Conservation (phyloP, 2,329 filamentous ascomycete species). For the Escovopsis sp. region DNA sequence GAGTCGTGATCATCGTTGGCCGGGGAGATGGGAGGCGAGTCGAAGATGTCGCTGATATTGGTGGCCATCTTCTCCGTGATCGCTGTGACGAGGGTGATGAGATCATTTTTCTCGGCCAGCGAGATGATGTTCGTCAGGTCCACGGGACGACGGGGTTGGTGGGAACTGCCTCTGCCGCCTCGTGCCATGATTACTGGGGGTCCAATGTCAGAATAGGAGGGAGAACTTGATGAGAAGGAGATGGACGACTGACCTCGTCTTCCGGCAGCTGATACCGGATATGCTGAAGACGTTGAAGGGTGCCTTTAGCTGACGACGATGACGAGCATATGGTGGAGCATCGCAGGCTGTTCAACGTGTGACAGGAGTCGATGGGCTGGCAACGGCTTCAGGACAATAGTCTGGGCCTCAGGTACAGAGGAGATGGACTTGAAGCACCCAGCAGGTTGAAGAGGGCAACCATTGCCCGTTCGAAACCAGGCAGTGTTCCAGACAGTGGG, state of each 20-base stretch:
- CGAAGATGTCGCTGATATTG: slow-evolving; percentile 36
- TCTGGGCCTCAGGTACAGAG: no score
- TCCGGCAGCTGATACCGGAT: no score
- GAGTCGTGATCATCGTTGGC: slow-evolving; percentile 13
- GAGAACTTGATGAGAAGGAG: no score
- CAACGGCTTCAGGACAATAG: no score
- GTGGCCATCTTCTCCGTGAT: slow-evolving; percentile 41
- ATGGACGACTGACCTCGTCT: no score
- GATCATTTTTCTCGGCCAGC: slow-evolving; percentile 32
- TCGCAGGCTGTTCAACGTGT: no score
- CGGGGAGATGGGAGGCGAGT: slow-evolving; percentile 24
- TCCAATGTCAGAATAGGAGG: no score
- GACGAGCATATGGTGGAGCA: not conserved
- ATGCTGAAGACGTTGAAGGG: no score
- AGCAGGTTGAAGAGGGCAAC: not conserved
- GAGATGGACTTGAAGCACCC: not conserved
- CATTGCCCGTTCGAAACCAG: not conserved
- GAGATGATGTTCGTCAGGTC: slow-evolving; percentile 36
- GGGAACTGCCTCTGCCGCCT: slow-evolving; percentile 19
- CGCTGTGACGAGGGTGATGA: slow-evolving; percentile 33
- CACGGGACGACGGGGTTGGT: slow-evolving; percentile 26
- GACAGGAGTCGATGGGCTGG: no score
- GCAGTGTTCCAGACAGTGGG: no score
- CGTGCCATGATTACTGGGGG: slow-evolving; percentile 20
- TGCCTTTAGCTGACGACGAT: not conserved